Conservation (phyloP, 164 flowering plant species). For the Magnolia sinica region DNA sequence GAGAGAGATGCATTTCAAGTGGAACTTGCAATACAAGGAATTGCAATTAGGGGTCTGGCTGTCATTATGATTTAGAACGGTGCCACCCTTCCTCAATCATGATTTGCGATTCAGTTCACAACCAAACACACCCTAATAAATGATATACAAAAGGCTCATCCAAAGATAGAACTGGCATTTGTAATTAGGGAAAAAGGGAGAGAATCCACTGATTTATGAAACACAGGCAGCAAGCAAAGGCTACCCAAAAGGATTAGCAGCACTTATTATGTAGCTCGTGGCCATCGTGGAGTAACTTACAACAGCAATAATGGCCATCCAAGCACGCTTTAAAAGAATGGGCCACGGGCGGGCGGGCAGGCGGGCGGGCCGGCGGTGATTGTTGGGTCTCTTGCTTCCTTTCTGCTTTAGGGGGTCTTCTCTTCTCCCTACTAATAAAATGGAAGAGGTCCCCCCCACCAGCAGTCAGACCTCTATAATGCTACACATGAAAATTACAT, state of each 20-base stretch:
- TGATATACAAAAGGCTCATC: too few species aligned
- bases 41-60: background rate
- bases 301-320: conserved; percentile 32
- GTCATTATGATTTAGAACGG: background rate
- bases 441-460: conserved; percentile 30
- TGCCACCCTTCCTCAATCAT: background rate
- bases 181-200: background rate
- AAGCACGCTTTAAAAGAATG: conserved; percentile 41
- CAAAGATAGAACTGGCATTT: too few species aligned
- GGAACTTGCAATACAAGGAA: background rate
- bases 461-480: conserved; percentile 23
- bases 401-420: conserved; percentile 25
- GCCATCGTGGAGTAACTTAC: conserved; percentile 23
- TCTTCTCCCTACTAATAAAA: conserved; percentile 47
- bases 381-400: conserved; percentile 4
- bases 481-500: conserved; percentile 30
- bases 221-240: conserved; percentile 27
- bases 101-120: background rate
- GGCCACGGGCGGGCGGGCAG: conserved; percentile 14
- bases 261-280: conserved; percentile 33
- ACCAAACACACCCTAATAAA: background rate
- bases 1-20: too few species aligned
- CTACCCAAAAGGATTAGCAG: conserved; percentile 28
- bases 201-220: conserved; percentile 3
- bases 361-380: background rate